Conservation (phyloP, 176 grass and related monocot genomes). For the Dactylis glomerata region DNA sequence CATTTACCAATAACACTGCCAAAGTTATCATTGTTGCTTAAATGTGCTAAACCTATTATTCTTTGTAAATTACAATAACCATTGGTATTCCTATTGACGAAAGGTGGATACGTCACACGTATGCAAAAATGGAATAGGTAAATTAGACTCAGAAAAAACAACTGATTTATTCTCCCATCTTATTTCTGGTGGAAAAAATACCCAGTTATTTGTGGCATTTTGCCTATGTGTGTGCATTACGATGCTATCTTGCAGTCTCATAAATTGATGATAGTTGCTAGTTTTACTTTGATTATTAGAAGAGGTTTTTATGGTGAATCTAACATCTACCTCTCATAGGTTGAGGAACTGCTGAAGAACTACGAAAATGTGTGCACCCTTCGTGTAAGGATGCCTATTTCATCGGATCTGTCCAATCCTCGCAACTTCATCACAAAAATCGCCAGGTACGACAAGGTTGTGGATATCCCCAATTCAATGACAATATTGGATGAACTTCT, state of each 20-base stretch:
- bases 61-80: neutral
- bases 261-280: constrained; percentile 11
- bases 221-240: neutral
- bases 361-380: constrained; percentile 82
- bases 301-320: neutral
- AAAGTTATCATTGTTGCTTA: neutral
- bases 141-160: neutral
- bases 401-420: constrained; percentile 72
- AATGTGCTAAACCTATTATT: neutral
- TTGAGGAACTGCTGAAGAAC: constrained; percentile 77
- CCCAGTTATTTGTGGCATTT: neutral
- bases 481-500: constrained; percentile 84
- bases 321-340: constrained; percentile 39
- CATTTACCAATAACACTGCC: neutral
- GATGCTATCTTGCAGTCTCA: neutral
- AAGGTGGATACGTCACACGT: neutral
- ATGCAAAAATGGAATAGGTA: neutral
- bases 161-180: neutral
- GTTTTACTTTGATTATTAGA: neutral
- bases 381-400: constrained; percentile 86
- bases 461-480: constrained; percentile 83
- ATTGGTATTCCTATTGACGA: neutral
- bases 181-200: neutral
- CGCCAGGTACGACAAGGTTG: constrained; percentile 69
- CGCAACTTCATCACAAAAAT: constrained; percentile 93